A percentile compares a stretch with the other conserved stretches of the same genome.
Evolutionary conservation across 2,329 filamentous ascomycete genomes (phyloP).

Genomic region (Xylaria multiplex): DNA sequence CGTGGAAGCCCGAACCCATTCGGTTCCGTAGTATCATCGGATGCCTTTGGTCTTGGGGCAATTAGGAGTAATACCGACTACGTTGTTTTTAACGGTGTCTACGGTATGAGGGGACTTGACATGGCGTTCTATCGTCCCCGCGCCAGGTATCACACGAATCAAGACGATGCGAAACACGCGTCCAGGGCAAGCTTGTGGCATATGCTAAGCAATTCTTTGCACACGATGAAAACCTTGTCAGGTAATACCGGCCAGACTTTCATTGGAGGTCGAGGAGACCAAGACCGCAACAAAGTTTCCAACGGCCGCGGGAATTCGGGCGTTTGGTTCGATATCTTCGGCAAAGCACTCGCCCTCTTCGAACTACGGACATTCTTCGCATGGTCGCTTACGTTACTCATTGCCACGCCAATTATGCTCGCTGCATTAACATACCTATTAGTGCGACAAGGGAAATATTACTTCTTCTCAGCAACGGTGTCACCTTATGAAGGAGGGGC

Average conservation of each 20-base stretch:
- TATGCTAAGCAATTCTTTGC: conserved; percentile 87
- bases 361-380: conserved; percentile 86
- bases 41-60: conserved; percentile 82
- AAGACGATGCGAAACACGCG: conserved; percentile 86
- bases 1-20: conserved; percentile 78
- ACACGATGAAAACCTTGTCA: conserved; percentile 77
- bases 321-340: conserved; percentile 96
- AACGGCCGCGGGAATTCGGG: conserved; percentile 74
- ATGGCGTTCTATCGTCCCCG: conserved; percentile 91
- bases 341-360: conserved; percentile 80
- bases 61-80: conserved; percentile 92
- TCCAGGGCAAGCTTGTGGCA: conserved; percentile 82
- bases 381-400: conserved; percentile 83
- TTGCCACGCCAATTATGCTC: conserved; percentile 79
- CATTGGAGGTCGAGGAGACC: conserved; percentile 59
- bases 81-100: conserved; percentile 78
- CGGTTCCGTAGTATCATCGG: conserved; percentile 81
- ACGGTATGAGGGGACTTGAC: conserved; percentile 88
- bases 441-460: conserved; percentile 80
- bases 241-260: conserved; percentile 75
- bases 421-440: conserved; percentile 75
- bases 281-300: conserved; percentile 68
- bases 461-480: conserved; percentile 77
- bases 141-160: conserved; percentile 87
- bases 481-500: conserved; percentile 68